phyloP scores from a whole-genome alignment of 2,329 filamentous ascomycete genomes.

The Colletotrichum cordylinicola region DNA sequence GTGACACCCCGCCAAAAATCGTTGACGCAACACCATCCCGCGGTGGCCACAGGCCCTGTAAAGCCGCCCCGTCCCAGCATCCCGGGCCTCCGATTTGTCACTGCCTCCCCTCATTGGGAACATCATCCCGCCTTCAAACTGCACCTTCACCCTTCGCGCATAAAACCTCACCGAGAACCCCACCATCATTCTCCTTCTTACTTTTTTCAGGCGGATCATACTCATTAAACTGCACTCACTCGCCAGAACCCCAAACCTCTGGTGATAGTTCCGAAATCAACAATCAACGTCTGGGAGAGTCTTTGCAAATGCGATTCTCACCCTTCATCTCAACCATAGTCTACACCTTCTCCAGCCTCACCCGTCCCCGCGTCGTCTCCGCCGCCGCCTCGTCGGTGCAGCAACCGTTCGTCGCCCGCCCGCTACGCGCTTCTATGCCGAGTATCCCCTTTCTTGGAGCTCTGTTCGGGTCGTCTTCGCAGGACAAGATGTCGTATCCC shows the following conservation, averaged over 20 bases:
- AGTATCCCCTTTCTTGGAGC: constrained; percentile 79
- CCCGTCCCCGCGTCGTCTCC: constrained; percentile 37
- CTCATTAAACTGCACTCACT: background rate
- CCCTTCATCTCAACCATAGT: constrained; percentile 52
- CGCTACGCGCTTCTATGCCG: constrained; percentile 67
- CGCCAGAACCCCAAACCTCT: background rate
- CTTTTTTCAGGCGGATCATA: background rate
- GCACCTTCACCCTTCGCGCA: background rate
- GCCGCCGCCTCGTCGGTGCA: constrained; percentile 24
- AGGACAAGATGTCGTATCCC: constrained; percentile 74
- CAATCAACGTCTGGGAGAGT: background rate
- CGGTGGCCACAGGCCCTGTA: background rate
- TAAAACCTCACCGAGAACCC: background rate
- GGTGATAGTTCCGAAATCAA: background rate
- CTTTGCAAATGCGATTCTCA: constrained; percentile 52
- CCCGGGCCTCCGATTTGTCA: constrained; percentile 16
- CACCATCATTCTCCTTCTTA: background rate
- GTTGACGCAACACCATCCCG: constrained; percentile 17
- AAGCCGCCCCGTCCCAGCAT: background rate
- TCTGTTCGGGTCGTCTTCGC: constrained; percentile 71
- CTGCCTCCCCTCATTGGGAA: background rate
- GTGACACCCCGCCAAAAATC: constrained; percentile 6
- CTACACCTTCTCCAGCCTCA: constrained; percentile 52
- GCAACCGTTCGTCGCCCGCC: constrained; percentile 27
- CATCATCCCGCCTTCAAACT: background rate